Evolutionary conservation across 257 asterid genomes (phyloP).

Genomic region (Linderniella brevidens): DNA sequence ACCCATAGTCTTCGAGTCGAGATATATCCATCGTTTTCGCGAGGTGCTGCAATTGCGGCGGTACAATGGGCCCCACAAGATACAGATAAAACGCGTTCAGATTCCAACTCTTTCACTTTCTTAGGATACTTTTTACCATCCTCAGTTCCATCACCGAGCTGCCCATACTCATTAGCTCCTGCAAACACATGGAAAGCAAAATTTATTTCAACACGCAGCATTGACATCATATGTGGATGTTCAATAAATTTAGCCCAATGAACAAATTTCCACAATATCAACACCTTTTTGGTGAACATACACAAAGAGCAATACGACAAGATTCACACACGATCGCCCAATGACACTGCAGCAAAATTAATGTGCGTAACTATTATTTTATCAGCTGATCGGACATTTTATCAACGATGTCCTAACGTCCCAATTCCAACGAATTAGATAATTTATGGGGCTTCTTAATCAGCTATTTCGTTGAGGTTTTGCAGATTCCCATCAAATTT

Average conservation of each 20-base stretch:
- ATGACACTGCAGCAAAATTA: too few relatives aligned
- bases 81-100: slow-evolving; percentile 68
- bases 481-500: too few relatives aligned
- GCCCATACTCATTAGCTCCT: slow-evolving; percentile 97
- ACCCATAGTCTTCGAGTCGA: slow-evolving; percentile 78
- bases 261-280: too few relatives aligned
- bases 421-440: too few relatives aligned
- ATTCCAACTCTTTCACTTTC: slow-evolving; percentile 54
- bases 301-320: too few relatives aligned
- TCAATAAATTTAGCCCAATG: not conserved
- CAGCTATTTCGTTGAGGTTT: too few relatives aligned
- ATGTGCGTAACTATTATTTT: too few relatives aligned
- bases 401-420: too few relatives aligned
- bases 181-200: slow-evolving; percentile 7
- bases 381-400: too few relatives aligned
- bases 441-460: too few relatives aligned
- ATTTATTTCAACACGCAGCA: not conserved
- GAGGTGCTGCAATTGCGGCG: slow-evolving; percentile 81
- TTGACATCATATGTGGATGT: not conserved
- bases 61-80: slow-evolving; percentile 96
- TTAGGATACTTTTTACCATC: slow-evolving; percentile 51
- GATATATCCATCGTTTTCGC: slow-evolving; percentile 64
- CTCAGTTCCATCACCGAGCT: slow-evolving; percentile 94
- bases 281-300: too few relatives aligned
- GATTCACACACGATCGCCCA: too few relatives aligned